phyloP scores from a whole-genome alignment of 352 stramenopile genomes.

The Peronosclerospora sorghi region DNA sequence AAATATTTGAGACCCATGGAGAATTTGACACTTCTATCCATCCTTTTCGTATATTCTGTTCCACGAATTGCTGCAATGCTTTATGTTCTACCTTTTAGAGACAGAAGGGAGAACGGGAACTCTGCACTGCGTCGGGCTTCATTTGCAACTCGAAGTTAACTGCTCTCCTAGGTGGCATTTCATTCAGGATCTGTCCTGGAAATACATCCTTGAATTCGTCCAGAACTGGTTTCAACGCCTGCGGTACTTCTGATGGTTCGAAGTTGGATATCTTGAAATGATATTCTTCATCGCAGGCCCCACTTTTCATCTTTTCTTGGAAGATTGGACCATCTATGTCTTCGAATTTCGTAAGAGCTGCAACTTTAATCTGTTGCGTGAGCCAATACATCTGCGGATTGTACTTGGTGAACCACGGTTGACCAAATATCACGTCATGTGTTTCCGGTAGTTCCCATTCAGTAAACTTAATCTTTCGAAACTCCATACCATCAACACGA shows the following conservation, averaged over 20 bases:
- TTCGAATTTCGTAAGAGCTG: neutral
- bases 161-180: conserved; percentile 1
- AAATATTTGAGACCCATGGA: conserved; percentile 16
- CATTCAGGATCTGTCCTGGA: conserved; percentile 7
- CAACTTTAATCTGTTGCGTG: conserved; percentile 1
- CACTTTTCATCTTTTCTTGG: neutral
- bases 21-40: conserved; percentile 19
- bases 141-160: conserved; percentile 16
- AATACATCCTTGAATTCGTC: conserved; percentile 5
- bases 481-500: conserved; percentile 5
- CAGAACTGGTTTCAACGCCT: neutral
- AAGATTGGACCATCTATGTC: conserved; percentile 3
- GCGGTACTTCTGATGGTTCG: neutral
- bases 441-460: conserved; percentile 3
- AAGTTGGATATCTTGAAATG: conserved; percentile 4
- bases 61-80: conserved; percentile 5
- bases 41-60: conserved; percentile 8
- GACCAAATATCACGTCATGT: conserved; percentile 10
- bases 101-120: conserved; percentile 5
- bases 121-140: conserved; percentile 9
- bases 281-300: conserved; percentile 2
- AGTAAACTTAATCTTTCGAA: conserved; percentile 3
- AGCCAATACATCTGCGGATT: conserved; percentile 5
- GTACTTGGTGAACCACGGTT: conserved; percentile 9
- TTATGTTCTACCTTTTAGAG: conserved; percentile 5